Conservation (phyloP, 768 basidiomycete genomes). For the Auricularia cornea region DNA sequence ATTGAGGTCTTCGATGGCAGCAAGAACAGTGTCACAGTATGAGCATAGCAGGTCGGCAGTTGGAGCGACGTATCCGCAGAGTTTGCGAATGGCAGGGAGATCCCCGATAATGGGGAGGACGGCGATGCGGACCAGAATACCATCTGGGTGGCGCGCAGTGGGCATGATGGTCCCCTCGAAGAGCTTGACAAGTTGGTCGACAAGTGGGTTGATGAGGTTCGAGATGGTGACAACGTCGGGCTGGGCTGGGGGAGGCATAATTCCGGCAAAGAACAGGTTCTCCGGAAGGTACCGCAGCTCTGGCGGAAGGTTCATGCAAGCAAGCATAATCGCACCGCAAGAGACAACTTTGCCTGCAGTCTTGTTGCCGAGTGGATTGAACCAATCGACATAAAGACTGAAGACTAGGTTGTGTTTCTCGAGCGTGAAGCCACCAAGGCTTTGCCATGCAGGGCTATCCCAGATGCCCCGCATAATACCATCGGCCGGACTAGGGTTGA, state of each 20-base stretch:
- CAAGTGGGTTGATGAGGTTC: constrained; percentile 29
- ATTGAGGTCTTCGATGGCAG: neutral
- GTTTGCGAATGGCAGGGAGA: constrained; percentile 26
- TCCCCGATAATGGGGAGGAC: constrained; percentile 31
- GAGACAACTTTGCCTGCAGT: constrained; percentile 20
- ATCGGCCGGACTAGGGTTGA: neutral
- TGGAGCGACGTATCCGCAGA: constrained; percentile 16
- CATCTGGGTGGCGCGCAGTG: constrained; percentile 16
- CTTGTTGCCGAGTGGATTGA: constrained; percentile 26
- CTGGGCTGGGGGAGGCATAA: constrained; percentile 35
- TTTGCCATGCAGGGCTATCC: neutral
- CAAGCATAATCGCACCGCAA: constrained; percentile 24
- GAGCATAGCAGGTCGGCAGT: neutral
- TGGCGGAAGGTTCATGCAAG: constrained; percentile 30
- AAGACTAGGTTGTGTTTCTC: constrained; percentile 14
- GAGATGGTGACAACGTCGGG: constrained; percentile 28
- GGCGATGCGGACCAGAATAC: constrained; percentile 21
- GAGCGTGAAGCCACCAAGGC: neutral
- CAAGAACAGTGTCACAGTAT: neutral
- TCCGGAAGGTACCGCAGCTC: constrained; percentile 22
- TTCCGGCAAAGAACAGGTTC: constrained; percentile 34
- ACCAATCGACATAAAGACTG: constrained; percentile 25
- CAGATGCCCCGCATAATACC: neutral
- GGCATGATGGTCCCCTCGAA: constrained; percentile 28
- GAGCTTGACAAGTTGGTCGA: constrained; percentile 26